A percentile compares a stretch with the other conserved stretches of the same genome.
These are phyloP conservation scores for Rhizopus stolonifer DNA, from an alignment of 371 early-diverging fungal species.

Conservation along the genomic window DNA sequence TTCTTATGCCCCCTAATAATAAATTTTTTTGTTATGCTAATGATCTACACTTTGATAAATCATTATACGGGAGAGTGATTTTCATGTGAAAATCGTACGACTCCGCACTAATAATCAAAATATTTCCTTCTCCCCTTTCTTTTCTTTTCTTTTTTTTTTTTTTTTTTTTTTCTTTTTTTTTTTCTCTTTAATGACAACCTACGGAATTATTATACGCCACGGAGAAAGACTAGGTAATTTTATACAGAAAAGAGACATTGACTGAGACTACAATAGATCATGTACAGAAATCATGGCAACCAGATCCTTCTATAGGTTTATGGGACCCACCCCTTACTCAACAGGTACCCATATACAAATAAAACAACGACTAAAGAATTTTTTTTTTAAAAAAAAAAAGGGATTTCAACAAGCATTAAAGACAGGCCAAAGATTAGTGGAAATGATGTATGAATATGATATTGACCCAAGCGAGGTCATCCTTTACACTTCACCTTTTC, in stretches of 20 bases:
- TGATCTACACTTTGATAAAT: too few species aligned
- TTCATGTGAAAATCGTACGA: conserved; percentile 24
- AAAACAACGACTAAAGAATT: background rate
- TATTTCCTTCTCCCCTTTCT: conserved; percentile 1
- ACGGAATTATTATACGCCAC: conserved; percentile 28
- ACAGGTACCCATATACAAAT: conserved; percentile 7
- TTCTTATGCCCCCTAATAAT: background rate
- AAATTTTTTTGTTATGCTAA: too few species aligned
- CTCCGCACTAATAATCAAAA: conserved; percentile 1
- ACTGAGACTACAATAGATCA: conserved; percentile 27
- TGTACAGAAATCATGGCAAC: conserved; percentile 36
- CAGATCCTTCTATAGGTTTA: conserved; percentile 41
- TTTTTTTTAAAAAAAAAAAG: background rate
- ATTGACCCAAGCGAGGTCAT: conserved; percentile 26
- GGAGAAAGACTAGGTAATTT: conserved; percentile 27
- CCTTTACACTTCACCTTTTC: conserved; percentile 48
- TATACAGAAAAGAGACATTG: background rate
- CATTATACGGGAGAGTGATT: too few species aligned
- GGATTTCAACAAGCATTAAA: conserved; percentile 4
- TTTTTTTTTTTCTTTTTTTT: conserved; percentile 2
- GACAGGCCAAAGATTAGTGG: background rate
- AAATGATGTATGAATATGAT: conserved; percentile 10
- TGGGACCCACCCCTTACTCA: conserved; percentile 45
- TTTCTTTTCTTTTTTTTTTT: too few species aligned
- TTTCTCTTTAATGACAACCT: background rate